Conservation (phyloP, 805 yeast genomes). For the Komagataella ulmi region DNA sequence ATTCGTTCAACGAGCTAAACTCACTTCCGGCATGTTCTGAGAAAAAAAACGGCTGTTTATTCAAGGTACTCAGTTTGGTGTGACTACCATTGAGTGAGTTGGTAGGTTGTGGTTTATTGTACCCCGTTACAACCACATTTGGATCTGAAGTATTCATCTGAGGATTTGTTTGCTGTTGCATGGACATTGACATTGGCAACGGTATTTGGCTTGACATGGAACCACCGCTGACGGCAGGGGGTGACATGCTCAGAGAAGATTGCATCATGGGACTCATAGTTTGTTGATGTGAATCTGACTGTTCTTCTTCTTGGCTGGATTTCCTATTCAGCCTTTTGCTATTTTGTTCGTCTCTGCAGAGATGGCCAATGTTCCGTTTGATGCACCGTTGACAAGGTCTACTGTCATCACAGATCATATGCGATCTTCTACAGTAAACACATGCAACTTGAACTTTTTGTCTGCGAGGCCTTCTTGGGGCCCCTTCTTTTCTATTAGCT, state of each 20-base stretch:
- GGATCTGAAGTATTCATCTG: background rate
- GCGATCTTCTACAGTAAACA: slow-evolving; percentile 84
- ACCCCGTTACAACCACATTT: background rate
- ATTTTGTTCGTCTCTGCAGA: slow-evolving; percentile 67
- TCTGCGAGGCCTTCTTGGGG: slow-evolving; percentile 19
- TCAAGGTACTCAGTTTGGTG: slow-evolving; percentile 7
- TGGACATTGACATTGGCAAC: background rate
- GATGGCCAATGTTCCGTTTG: slow-evolving; percentile 76
- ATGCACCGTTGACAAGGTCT: slow-evolving; percentile 74
- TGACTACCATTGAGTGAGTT: background rate
- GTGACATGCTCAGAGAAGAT: background rate
- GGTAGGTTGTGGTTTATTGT: background rate
- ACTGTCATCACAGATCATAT: slow-evolving; percentile 80
- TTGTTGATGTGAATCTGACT: background rate
- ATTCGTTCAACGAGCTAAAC: slow-evolving; percentile 80
- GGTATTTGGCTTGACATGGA: background rate
- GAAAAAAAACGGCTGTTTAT: slow-evolving; percentile 68
- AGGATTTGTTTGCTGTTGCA: background rate
- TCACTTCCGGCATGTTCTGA: slow-evolving; percentile 92
- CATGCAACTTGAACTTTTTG: slow-evolving; percentile 60
- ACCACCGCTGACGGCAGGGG: background rate
- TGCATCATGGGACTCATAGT: background rate
- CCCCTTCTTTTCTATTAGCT: background rate
- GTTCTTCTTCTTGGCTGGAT: background rate
- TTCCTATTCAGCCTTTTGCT: slow-evolving; percentile 9